phyloP scores from a whole-genome alignment of 495 filamentous ascomycete genomes.

The Geoglossum glabrum region DNA sequence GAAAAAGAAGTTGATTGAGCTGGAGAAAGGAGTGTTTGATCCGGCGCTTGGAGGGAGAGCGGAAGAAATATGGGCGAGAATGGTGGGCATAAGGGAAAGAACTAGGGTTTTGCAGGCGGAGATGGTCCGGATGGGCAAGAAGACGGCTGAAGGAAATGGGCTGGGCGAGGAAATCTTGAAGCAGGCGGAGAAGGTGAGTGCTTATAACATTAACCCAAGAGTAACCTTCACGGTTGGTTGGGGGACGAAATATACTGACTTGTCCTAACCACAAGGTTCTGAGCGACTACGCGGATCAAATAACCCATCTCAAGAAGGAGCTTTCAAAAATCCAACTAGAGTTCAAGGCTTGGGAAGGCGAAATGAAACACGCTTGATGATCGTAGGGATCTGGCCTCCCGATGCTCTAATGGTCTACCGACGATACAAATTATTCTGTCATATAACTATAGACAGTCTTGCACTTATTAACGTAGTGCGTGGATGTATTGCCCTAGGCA shows the following conservation, averaged over 20 bases:
- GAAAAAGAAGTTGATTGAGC: slow-evolving; percentile 55
- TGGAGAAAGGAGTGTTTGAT: slow-evolving; percentile 64
- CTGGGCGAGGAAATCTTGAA: slow-evolving; percentile 62
- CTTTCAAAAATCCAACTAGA: slow-evolving; percentile 58
- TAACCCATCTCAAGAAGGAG: slow-evolving; percentile 68
- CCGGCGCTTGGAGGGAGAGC: slow-evolving; percentile 61
- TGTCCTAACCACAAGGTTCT: slow-evolving; percentile 44
- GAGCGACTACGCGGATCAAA: slow-evolving; percentile 73
- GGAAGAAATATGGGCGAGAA: slow-evolving; percentile 93
- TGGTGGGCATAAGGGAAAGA: slow-evolving; percentile 67
- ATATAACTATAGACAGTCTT: not conserved
- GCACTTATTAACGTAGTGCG: not conserved
- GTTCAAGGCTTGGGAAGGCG: slow-evolving; percentile 54
- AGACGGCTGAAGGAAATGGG: slow-evolving; percentile 14
- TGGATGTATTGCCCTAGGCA: not conserved
- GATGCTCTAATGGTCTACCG: not conserved
- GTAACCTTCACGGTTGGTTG: too few relatives aligned
- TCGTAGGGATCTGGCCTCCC: not conserved
- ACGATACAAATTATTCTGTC: not conserved
- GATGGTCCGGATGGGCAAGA: slow-evolving; percentile 41
- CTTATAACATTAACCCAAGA: not conserved
- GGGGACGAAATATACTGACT: not conserved
- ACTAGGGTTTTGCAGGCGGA: slow-evolving; percentile 61
- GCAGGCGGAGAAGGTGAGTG: slow-evolving; percentile 65
- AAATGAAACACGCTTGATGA: slow-evolving; percentile 14